Conservation (phyloP, 345 rosid species). For the Atalantia buxifolia region DNA sequence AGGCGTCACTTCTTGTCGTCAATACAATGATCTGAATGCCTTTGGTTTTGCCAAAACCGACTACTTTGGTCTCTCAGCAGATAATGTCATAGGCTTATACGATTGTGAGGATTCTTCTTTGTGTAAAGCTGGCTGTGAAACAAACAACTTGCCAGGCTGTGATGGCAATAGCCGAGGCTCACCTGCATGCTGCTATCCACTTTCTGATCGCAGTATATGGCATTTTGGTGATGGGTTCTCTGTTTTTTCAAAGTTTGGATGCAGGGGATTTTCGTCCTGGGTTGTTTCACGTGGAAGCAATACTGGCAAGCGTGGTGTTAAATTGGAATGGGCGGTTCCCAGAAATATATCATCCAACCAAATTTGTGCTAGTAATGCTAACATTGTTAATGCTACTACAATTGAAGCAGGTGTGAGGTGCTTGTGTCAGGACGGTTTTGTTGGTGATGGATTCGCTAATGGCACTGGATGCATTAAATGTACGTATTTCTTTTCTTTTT, state of each 20-base stretch:
- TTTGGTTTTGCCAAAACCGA: conserved; percentile 43
- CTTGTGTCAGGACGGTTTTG: conserved; percentile 61
- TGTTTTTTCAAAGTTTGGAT: conserved; percentile 63
- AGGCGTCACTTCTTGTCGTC: conserved; percentile 49
- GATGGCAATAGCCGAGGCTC: conserved; percentile 48
- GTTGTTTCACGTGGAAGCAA: conserved; percentile 52
- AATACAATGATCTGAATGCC: conserved; percentile 58
- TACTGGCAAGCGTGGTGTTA: conserved; percentile 65
- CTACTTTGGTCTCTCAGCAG: conserved; percentile 55
- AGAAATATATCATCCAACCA: conserved; percentile 33
- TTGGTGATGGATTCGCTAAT: conserved; percentile 63
- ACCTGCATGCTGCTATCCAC: conserved; percentile 75
- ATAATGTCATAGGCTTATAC: conserved; percentile 71
- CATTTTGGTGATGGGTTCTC: conserved; percentile 57
- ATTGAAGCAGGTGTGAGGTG: conserved; percentile 63
- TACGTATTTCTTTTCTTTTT: conserved; percentile 28
- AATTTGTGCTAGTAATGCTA: conserved; percentile 45
- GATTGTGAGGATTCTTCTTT: conserved; percentile 85
- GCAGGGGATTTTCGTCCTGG: conserved; percentile 86
- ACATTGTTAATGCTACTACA: conserved; percentile 55
- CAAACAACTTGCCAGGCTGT: conserved; percentile 55
- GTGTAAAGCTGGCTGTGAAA: conserved; percentile 69
- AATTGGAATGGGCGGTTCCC: conserved; percentile 82
- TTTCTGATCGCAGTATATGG: conserved; percentile 72
- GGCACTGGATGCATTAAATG: conserved; percentile 73